Base-by-base conservation (phyloP, 768 basidiomycete species). In the Leccinum arenicola region DNA sequence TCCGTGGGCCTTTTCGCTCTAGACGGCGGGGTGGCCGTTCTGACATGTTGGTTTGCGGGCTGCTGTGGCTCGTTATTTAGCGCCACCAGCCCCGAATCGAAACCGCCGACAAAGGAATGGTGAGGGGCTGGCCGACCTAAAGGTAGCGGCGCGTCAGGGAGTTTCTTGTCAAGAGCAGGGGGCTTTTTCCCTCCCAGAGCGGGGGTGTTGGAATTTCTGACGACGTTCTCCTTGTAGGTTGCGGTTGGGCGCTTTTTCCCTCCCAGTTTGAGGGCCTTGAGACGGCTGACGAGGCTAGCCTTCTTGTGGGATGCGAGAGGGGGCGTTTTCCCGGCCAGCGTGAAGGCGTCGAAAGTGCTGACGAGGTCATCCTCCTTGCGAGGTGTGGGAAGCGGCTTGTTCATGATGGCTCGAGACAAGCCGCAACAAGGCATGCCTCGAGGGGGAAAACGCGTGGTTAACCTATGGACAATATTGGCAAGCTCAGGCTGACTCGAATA, bases 41-140 rank as follows among this genome's bases (percentile, higher is more conserved):
- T 48, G 6, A 45, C 54, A 38, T 57, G 43, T 10, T 43, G 40
- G 36, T 68, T 61, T 29, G 10, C 10, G 66, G 54, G 36, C 54
- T 61, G 36, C 55, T 57, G 19, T 33, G 57, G 63, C 3, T 35
- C 49, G 7, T 36, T n/a, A 14, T 62, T 66, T 54, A 54, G 23
- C 4, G 59, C 52, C 7, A 64, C 33, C 47, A 36, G n/a, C 52
- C 55, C 61, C 2, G 64, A 70, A 48, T 19, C 60, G 65, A 86
- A 86, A 29, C 84, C 83, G 17, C 82, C 84, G 33, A 84, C 68
- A 63, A 86, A 85, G 29, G 61, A 58, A 49, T 1, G 45, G n/a
- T 52, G 40, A 23, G n/a, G 25, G 14, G 15, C 8, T 31, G 27
- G 45, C 8, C 19, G 40, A n/a, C 2, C 0, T 25, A 11, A 8